A percentile compares a stretch with the other conserved stretches of the same genome.
Evolutionary conservation across 495 filamentous ascomycete species (phyloP).

Genomic region (Podospora didyma): DNA sequence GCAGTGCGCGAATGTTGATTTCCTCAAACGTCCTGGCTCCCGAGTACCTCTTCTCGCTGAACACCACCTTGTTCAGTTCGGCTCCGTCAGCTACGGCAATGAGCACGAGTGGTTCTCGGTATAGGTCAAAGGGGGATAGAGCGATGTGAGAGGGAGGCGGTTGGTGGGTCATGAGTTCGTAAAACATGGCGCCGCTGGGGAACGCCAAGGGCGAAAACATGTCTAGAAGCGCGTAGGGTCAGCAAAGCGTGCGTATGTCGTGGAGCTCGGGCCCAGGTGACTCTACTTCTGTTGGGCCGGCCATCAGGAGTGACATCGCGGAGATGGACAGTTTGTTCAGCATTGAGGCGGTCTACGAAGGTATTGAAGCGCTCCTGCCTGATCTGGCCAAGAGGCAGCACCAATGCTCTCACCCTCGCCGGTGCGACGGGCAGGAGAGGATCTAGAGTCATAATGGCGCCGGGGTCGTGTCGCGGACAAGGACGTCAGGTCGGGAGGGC

Average conservation of each 20-base stretch:
- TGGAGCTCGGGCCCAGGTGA: too few relatives aligned
- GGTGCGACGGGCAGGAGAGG: slow-evolving; percentile 83
- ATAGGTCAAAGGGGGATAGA: slow-evolving; percentile 80
- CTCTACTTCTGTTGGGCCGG: slow-evolving; percentile 78
- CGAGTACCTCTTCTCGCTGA: slow-evolving; percentile 40
- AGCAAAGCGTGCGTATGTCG: slow-evolving; percentile 14
- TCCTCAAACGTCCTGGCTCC: slow-evolving; percentile 42
- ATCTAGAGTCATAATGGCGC: slow-evolving; percentile 75
- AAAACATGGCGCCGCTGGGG: slow-evolving; percentile 82
- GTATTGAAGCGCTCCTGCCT: slow-evolving; percentile 72
- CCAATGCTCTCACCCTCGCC: slow-evolving; percentile 76
- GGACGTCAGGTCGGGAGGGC: slow-evolving; percentile 7
- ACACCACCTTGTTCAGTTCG: slow-evolving; percentile 48
- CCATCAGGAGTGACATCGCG: slow-evolving; percentile 87
- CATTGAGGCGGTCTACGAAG: slow-evolving; percentile 73
- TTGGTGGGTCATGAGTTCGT: slow-evolving; percentile 78
- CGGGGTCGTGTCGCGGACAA: slow-evolving; percentile 11
- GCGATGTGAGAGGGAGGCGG: slow-evolving; percentile 73
- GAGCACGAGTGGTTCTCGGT: slow-evolving; percentile 72
- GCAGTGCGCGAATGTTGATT: slow-evolving; percentile 49
- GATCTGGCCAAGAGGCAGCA: slow-evolving; percentile 83
- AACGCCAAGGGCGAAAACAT: slow-evolving; percentile 95
- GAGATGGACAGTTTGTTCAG: slow-evolving; percentile 79
- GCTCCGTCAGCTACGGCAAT: slow-evolving; percentile 73
- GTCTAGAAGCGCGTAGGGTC: slow-evolving; percentile 50